These are phyloP conservation scores for Sordariomycetes sp. DNA, from an alignment of 2,329 filamentous ascomycete genomes.

Conservation along the genomic window DNA sequence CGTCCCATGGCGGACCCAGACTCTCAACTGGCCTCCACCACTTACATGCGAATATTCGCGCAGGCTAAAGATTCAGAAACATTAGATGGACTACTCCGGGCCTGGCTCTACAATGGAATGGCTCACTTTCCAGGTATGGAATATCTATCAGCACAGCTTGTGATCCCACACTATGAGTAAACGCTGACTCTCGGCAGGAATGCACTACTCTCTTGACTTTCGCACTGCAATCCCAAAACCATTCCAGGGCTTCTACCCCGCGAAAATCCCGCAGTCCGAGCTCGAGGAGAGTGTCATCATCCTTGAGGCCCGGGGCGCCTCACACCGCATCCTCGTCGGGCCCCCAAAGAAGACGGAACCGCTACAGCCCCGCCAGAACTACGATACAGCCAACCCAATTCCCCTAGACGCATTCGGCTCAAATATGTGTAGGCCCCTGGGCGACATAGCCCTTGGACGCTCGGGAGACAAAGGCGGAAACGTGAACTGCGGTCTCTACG, in stretches of 20 bases:
- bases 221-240: slow-evolving; percentile 21
- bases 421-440: slow-evolving; percentile 15
- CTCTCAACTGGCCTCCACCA: slow-evolving; percentile 28
- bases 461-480: slow-evolving; percentile 31
- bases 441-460: slow-evolving; percentile 18
- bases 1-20: slow-evolving; percentile 19
- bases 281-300: slow-evolving; percentile 1
- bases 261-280: slow-evolving; percentile 12
- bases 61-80: slow-evolving; percentile 18
- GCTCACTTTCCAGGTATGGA: neutral
- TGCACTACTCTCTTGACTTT: slow-evolving; percentile 23
- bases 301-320: slow-evolving; percentile 5
- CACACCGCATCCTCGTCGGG: neutral
- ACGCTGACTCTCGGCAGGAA: neutral
- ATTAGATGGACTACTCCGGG: neutral
- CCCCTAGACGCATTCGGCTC: slow-evolving; percentile 15
- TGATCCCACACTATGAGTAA: neutral
- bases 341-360: no score
- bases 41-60: slow-evolving; percentile 31
- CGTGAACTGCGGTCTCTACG: slow-evolving; percentile 34
- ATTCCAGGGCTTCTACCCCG: slow-evolving; percentile 12
- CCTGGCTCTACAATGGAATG: neutral
- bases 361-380: no score
- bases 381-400: slow-evolving; percentile 1
- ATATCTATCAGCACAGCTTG: neutral